Conservation (phyloP, 768 basidiomycete genomes). For the Chalciporus sphaerocephalus region DNA sequence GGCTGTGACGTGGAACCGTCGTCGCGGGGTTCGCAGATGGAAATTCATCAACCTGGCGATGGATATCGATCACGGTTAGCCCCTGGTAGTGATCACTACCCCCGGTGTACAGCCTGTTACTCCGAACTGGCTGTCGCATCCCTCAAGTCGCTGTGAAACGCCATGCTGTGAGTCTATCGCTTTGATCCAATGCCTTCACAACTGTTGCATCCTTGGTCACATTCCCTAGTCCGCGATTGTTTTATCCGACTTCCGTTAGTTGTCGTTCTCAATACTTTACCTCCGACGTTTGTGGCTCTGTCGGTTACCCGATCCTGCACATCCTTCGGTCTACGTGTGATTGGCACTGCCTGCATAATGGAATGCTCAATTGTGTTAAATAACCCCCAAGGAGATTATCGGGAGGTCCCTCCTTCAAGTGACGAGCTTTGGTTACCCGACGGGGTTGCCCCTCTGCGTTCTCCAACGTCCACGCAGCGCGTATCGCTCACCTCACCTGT, state of each 20-base stretch:
- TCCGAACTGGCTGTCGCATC: constrained; percentile 2
- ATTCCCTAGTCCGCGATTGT: constrained; percentile 27
- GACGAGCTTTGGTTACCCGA: constrained; percentile 47
- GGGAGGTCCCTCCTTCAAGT: constrained; percentile 23
- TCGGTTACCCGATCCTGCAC: constrained; percentile 13
- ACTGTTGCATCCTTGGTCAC: constrained; percentile 19
- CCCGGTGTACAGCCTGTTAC: constrained; percentile 36
- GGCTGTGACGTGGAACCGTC: constrained; percentile 1
- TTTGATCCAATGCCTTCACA: constrained; percentile 11
- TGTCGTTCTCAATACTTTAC: constrained; percentile 13
- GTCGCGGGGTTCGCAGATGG: constrained; percentile 3
- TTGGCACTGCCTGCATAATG: constrained; percentile 47
- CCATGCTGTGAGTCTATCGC: constrained; percentile 14
- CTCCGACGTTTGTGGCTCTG: constrained; percentile 24
- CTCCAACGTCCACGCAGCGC: constrained; percentile 17
- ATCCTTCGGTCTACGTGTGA: constrained; percentile 15
- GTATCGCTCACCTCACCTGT: constrained; percentile 25
- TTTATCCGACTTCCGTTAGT: constrained; percentile 22
- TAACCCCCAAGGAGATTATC: constrained; percentile 22
- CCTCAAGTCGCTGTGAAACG: constrained; percentile 12
- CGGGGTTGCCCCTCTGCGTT: constrained; percentile 26
- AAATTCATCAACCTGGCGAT: constrained; percentile 8
- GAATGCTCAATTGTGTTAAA: constrained; percentile 35
- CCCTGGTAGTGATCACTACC: constrained; percentile 8
- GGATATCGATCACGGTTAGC: no score